These are phyloP conservation scores for Pichia sp. DNA, from an alignment of 1,139 yeast genomes.

Conservation along the genomic window DNA sequence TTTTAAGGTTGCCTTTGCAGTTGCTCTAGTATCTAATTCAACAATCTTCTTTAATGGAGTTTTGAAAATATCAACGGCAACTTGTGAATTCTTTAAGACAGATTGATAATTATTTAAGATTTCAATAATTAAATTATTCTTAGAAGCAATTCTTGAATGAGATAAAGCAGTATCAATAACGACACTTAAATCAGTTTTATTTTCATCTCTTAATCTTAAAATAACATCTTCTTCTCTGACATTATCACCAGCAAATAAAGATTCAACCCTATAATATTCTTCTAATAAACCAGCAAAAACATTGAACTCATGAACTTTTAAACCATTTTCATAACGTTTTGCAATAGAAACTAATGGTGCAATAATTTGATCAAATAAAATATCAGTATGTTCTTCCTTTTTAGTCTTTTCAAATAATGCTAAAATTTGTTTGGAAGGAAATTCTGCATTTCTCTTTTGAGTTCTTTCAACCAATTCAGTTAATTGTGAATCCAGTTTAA, in stretches of 20 bases:
- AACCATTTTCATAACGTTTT: constrained; percentile 63
- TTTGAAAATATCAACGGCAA: constrained; percentile 65
- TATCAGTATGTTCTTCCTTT: constrained; percentile 41
- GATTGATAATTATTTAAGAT: constrained; percentile 79
- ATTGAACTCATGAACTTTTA: constrained; percentile 74
- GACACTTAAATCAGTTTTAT: constrained; percentile 65
- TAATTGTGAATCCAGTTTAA: constrained; percentile 64
- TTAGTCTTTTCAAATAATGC: constrained; percentile 52
- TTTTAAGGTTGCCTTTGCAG: constrained; percentile 92
- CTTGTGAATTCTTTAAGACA: constrained; percentile 52
- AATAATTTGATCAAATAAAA: constrained; percentile 47
- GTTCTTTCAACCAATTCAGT: constrained; percentile 61
- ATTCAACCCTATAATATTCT: constrained; percentile 73
- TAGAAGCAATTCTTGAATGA: constrained; percentile 89
- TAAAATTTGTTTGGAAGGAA: constrained; percentile 84
- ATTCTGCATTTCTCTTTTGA: constrained; percentile 65
- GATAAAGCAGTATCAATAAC: constrained; percentile 75
- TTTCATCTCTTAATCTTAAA: constrained; percentile 78
- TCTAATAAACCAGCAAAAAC: constrained; percentile 65
- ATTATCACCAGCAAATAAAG: constrained; percentile 66
- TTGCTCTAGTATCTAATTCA: constrained; percentile 80
- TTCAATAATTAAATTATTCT: constrained; percentile 83
- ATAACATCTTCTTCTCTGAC: constrained; percentile 83
- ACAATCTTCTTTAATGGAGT: constrained; percentile 71
- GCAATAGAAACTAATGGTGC: constrained; percentile 74